phyloP scores from a whole-genome alignment of 352 stramenopile species.

The Phytophthora sojae region DNA sequence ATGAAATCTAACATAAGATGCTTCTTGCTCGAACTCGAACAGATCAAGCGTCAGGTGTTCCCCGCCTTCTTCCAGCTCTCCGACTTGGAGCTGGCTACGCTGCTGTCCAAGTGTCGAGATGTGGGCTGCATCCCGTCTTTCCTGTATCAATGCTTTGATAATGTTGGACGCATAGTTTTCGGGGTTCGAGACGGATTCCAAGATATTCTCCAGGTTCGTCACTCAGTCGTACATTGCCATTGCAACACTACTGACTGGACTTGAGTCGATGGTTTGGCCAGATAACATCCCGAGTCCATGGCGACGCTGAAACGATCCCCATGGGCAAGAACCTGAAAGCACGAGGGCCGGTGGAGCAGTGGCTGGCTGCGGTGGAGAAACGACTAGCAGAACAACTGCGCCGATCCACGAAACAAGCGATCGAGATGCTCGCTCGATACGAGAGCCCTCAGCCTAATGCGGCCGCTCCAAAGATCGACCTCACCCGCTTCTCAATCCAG shows the following conservation, averaged over 20 bases:
- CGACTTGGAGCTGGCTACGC: conserved; percentile 59
- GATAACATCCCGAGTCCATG: conserved; percentile 52
- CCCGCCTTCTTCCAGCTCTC: conserved; percentile 72
- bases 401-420: conserved; percentile 55
- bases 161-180: conserved; percentile 68
- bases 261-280: conserved; percentile 1
- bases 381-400: conserved; percentile 66
- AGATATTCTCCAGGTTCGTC: conserved; percentile 53
- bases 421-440: conserved; percentile 32
- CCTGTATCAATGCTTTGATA: conserved; percentile 75
- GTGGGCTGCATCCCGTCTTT: conserved; percentile 61
- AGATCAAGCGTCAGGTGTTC: conserved; percentile 70
- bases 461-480: conserved; percentile 1
- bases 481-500: conserved; percentile 38
- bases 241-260: not conserved
- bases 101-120: conserved; percentile 61
- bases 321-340: conserved; percentile 85
- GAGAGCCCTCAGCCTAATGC: not conserved
- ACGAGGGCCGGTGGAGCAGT: conserved; percentile 70
- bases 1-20: not conserved
- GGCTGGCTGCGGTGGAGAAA: conserved; percentile 67
- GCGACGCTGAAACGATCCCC: conserved; percentile 49
- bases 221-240: not conserved
- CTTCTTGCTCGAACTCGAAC: not conserved
- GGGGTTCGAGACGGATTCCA: conserved; percentile 65